Evolutionary conservation across 2,329 filamentous ascomycete species (phyloP).

Genomic region (Phyllosticta citriasiana): DNA sequence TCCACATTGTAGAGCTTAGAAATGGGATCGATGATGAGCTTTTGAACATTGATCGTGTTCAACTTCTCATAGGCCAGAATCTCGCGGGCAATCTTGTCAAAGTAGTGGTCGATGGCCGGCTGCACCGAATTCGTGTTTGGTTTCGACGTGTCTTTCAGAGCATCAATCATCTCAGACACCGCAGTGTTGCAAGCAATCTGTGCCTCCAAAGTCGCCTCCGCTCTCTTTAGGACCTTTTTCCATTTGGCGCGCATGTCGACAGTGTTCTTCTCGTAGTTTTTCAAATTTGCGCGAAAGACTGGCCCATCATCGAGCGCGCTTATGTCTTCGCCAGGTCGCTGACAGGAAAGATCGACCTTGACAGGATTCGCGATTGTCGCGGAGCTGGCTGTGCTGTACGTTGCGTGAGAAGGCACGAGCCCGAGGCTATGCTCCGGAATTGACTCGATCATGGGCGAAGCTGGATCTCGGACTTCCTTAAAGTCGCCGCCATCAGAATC

Average conservation of each 20-base stretch:
- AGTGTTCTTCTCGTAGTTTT: constrained; percentile 91
- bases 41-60: constrained; percentile 77
- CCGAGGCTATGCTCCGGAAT: constrained; percentile 39
- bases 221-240: constrained; percentile 90
- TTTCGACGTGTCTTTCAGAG: constrained; percentile 73
- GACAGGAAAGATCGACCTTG: constrained; percentile 80
- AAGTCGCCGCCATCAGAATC: constrained; percentile 49
- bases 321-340: constrained; percentile 76
- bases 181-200: constrained; percentile 81
- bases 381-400: constrained; percentile 13
- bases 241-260: constrained; percentile 87
- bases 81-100: constrained; percentile 89
- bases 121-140: constrained; percentile 96
- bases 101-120: constrained; percentile 93
- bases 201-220: constrained; percentile 75
- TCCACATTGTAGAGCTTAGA: constrained; percentile 86
- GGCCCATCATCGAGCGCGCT: constrained; percentile 84
- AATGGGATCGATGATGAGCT: constrained; percentile 88
- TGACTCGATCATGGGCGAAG: constrained; percentile 37
- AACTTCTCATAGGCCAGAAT: constrained; percentile 79
- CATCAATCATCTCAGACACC: constrained; percentile 70
- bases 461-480: constrained; percentile 34
- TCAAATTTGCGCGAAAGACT: constrained; percentile 92
- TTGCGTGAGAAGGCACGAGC: constrained; percentile 28
- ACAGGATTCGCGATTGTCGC: constrained; percentile 35